Evolutionary conservation across 345 rosid genomes (phyloP).

Genomic region (Citrus trifoliata): DNA sequence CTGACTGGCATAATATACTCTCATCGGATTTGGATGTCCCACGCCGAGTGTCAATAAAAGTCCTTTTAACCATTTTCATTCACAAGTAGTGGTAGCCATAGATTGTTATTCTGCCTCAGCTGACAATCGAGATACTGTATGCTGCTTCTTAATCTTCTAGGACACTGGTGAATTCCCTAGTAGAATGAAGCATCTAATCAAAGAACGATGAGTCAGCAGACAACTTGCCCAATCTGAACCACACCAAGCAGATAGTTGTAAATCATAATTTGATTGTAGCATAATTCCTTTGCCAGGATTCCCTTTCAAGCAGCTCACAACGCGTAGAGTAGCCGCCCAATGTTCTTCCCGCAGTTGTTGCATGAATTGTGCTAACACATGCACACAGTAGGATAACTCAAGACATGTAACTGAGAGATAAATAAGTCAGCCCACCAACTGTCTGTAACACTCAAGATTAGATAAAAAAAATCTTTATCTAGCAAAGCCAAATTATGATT

Average conservation of each 20-base stretch:
- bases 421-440: neutral
- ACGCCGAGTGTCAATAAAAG: neutral
- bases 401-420: neutral
- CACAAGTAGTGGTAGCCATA: neutral
- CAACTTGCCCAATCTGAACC: neutral
- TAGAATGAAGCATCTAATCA: neutral
- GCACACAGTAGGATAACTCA: neutral
- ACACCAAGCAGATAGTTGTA: neutral
- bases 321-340: neutral
- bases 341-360: neutral
- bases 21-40: neutral
- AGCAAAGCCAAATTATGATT: conserved; percentile 10
- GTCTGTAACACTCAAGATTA: neutral
- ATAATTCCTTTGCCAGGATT: neutral
- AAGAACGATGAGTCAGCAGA: neutral
- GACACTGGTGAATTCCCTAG: neutral
- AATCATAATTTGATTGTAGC: neutral
- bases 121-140: neutral
- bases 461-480: neutral
- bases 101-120: neutral
- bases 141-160: neutral
- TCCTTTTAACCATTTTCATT: neutral
- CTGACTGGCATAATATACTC: too few relatives aligned
- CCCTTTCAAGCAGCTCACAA: neutral
- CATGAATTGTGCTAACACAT: neutral